Evolutionary conservation across 2,329 filamentous ascomycete species (phyloP), one percentile per base, ranked within the genome.

Genomic region (Fusarium sp.): DNA sequence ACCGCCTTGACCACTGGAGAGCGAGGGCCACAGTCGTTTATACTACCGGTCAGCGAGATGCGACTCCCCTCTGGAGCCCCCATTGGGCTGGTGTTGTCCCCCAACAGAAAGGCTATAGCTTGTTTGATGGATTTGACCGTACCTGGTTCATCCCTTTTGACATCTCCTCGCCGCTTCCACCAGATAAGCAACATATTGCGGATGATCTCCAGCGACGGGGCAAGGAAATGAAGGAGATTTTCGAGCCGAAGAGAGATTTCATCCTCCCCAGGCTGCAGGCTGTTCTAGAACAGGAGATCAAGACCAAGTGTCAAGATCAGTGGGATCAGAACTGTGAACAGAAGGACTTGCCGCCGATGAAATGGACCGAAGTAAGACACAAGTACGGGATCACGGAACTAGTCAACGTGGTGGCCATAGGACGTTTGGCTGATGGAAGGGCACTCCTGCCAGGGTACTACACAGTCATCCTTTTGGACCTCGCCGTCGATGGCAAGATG

Each of bases 111-210:
- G 75, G 74, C 5, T 62, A 76, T 31, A 68, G 37, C 16, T 6
- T 77, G 6, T 78, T 73, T 38, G 77, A 78, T 58, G 77, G 77
- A 3, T 78, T 75, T 34, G 72, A 78, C 29, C 64, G 68, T 18
- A 74, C 59, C 20, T 78, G 74, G 77, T 77, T 72, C 62, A 52
- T 78, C 5, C 77, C 77, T 3, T 70, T 72, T 22, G 67, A 75
- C 18, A 37, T 42, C 11, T 37, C 31, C 13, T 65, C 67, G 13
- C 68, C 70, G 9, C 31, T 78, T 8, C 66, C 75, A 5, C 47
- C 20, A n/a, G 56, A 58, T 16, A 72, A 71, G 20, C 50, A 64
- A 40, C 35, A 58, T 4, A 40, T 73, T 13, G 62, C 45, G 27
- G 58, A 74, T 13, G 66, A 56, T 57, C 62, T 77, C 20, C 14